phyloP scores from a whole-genome alignment of 129 eudicot genomes.

The Cynara cardunculus region DNA sequence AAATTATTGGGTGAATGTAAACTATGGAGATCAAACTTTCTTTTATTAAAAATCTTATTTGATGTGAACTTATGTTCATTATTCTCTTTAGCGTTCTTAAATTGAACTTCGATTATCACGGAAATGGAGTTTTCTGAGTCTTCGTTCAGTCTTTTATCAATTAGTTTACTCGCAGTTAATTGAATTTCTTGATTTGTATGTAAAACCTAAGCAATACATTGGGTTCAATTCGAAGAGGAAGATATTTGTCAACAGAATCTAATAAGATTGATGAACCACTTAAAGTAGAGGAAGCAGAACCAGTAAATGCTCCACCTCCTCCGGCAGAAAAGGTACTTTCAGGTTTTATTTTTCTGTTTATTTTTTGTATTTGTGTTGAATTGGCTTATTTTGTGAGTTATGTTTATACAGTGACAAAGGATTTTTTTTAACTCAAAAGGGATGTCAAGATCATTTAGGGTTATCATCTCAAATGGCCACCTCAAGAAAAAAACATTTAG shows the following conservation, averaged over 20 bases:
- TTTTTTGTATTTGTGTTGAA: background rate
- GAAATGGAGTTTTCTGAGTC: background rate
- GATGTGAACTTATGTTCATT: background rate
- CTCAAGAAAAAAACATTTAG: too few species aligned
- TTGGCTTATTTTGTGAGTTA: background rate
- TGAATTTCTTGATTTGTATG: conserved; percentile 2
- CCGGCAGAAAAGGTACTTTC: conserved; percentile 70
- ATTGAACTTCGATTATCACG: background rate
- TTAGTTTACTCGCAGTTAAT: background rate
- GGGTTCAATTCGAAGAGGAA: conserved; percentile 45
- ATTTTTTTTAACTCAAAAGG: background rate
- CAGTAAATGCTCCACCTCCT: conserved; percentile 69
- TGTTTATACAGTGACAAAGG: background rate
- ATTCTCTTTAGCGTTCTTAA: background rate
- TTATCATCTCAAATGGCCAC: too few species aligned
- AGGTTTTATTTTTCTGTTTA: background rate
- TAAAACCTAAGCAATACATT: conserved; percentile 34
- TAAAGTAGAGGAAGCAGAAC: conserved; percentile 81
- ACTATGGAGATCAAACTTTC: background rate
- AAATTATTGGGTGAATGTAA: background rate
- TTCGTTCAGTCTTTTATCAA: background rate
- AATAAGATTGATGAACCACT: conserved; percentile 49
- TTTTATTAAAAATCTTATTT: background rate
- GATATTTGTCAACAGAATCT: conserved; percentile 56
- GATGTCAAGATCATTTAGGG: background rate